Conservation (phyloP, 2,329 filamentous ascomycete species). For the Monosporascus sp. region DNA sequence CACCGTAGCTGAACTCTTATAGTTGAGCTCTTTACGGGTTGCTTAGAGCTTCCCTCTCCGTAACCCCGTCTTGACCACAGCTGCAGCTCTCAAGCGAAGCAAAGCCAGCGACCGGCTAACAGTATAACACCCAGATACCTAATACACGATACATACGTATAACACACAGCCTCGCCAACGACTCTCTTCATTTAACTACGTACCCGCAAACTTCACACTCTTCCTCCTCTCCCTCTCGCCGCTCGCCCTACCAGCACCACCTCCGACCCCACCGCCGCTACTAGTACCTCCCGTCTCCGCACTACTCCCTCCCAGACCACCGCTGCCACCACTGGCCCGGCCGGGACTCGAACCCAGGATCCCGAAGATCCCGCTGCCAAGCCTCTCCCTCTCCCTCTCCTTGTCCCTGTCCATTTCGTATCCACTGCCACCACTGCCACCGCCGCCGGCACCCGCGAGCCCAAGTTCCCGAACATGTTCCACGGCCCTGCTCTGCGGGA, state of each 20-base stretch:
- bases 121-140: too few relatives aligned
- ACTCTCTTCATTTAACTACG: slow-evolving; percentile 8
- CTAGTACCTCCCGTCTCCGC: slow-evolving; percentile 22
- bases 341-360: slow-evolving; percentile 49
- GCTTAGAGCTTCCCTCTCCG: too few relatives aligned
- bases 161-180: background rate
- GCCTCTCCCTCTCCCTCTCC: slow-evolving; percentile 12
- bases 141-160: too few relatives aligned
- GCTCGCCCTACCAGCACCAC: slow-evolving; percentile 15
- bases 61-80: too few relatives aligned
- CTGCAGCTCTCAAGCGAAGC: too few relatives aligned
- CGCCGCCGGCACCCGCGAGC: slow-evolving; percentile 21
- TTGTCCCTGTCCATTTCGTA: slow-evolving; percentile 13
- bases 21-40: too few relatives aligned
- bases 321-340: slow-evolving; percentile 6
- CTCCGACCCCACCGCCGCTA: slow-evolving; percentile 5
- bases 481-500: slow-evolving; percentile 55
- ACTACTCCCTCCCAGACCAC: background rate
- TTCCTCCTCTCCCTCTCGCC: slow-evolving; percentile 52
- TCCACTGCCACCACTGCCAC: slow-evolving; percentile 2
- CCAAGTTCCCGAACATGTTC: slow-evolving; percentile 53
- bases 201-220: slow-evolving; percentile 57
- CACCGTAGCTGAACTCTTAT: too few relatives aligned
- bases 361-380: slow-evolving; percentile 37
- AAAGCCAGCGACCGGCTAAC: too few relatives aligned